Evolutionary conservation across 805 yeast genomes (phyloP), one percentile per base, ranked within the genome.

Genomic region (Cyberlindnera mycetangii): DNA sequence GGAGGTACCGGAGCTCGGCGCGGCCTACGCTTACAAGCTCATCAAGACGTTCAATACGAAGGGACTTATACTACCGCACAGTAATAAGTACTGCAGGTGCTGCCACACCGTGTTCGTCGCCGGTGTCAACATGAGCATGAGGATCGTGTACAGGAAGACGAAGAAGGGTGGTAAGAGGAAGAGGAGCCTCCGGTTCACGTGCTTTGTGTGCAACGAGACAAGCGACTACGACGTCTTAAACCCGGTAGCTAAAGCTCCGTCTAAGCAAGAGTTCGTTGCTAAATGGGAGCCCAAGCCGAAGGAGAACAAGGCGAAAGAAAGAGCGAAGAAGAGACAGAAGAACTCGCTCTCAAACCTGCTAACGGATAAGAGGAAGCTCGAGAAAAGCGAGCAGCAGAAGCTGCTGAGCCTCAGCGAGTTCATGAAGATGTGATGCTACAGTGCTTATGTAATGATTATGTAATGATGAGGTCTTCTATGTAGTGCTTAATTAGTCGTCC

Each of bases 341-440:
- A 72, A 67, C 45, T 67, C 71, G 16, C 59, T 77, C 20, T 60
- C 70, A 3, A 68, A 60, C 44, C 53, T 78, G 48, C 57, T 78
- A 30, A 62, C 64, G 27, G 62, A 65, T 41, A 76, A 72, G 58
- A 71, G 69, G 47, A 63, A 65, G 35, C 67, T 64, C 21, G 65
- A 67, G 47, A 60, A 59, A 42, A 53, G 58, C 18, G 62, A 55
- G 28, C 58, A 54, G 28, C 55, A 58, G 11, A 60, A 61, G n/a
- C 54, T 75, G 1, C 60, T 79, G 21, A 72, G 73, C 52, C 60
- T 79, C 31, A 74, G 72, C 64, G 79, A 74, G 43, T 76, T 78
- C 51, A 69, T 78, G 76, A 66, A 61, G 27, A 21, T 36, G 41
- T 37, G 28, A 34, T 10, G 10, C 7, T 22, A 10, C 25, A 22